phyloP scores from a whole-genome alignment of 225 moss, liverwort and hornwort species.

The Lunularia cruciata region DNA sequence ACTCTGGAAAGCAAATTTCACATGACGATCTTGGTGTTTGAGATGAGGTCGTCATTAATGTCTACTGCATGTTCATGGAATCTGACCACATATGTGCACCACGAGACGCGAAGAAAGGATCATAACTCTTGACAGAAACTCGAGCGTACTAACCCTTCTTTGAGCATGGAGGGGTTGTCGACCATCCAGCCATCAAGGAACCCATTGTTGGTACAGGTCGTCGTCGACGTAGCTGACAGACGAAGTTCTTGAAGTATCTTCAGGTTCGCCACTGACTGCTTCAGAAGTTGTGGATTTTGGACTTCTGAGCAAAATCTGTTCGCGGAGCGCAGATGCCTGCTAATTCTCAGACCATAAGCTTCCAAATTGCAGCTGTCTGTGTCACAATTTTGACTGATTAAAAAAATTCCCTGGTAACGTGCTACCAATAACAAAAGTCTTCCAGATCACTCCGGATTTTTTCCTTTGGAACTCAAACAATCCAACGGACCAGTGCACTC shows the following conservation, averaged over 20 bases:
- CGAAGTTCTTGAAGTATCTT: not conserved
- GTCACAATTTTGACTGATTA: too few species aligned
- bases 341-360: too few species aligned
- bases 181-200: conserved; percentile 47
- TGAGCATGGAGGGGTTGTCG: conserved; percentile 13
- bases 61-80: too few species aligned
- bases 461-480: conserved; percentile 9
- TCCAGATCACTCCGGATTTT: conserved; percentile 5
- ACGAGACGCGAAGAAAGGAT: too few species aligned
- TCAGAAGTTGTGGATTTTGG: not conserved
- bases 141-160: conserved; percentile 26
- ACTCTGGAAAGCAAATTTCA: too few species aligned
- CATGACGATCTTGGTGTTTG: too few species aligned
- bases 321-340: too few species aligned
- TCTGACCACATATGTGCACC: too few species aligned
- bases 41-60: too few species aligned
- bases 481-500: not conserved
- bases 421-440: not conserved
- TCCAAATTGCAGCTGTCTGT: too few species aligned
- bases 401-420: not conserved
- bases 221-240: not conserved
- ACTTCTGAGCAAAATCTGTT: too few species aligned
- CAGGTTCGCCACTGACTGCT: not conserved
- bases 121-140: too few species aligned
- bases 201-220: conserved; percentile 25